Conservation (phyloP, 108 stramenopile genomes). For the Skeletonema costatum region DNA sequence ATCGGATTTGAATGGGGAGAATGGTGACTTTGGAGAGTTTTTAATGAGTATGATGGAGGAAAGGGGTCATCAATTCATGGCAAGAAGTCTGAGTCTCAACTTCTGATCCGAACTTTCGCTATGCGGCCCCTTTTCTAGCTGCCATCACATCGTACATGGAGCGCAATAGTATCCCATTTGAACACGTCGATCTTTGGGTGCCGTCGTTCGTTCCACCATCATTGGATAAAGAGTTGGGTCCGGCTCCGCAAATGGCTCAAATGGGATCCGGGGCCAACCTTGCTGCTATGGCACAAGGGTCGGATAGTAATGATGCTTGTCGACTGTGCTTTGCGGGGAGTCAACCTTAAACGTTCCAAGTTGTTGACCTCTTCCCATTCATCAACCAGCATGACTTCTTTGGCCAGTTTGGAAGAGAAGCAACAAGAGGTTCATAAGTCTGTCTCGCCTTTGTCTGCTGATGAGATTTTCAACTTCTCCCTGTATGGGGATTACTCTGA, state of each 20-base stretch:
- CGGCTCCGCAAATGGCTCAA: background rate
- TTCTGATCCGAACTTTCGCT: constrained; percentile 29
- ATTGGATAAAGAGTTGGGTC: constrained; percentile 8
- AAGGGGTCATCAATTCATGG: background rate
- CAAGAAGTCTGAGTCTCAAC: constrained; percentile 3
- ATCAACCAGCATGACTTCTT: background rate
- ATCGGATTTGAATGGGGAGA: constrained; percentile 8
- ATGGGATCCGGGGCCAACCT: constrained; percentile 5
- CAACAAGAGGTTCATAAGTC: background rate
- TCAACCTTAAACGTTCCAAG: constrained; percentile 56
- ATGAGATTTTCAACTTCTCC: constrained; percentile 70
- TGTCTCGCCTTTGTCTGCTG: constrained; percentile 29
- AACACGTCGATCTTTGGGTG: constrained; percentile 88
- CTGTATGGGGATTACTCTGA: constrained; percentile 87
- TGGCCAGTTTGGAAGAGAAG: background rate
- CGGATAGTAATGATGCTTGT: constrained; percentile 33
- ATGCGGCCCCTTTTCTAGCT: constrained; percentile 77
- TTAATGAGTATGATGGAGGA: constrained; percentile 35
- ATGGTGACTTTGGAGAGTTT: constrained; percentile 36
- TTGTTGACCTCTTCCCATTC: constrained; percentile 20
- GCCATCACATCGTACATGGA: constrained; percentile 72
- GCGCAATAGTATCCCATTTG: constrained; percentile 76
- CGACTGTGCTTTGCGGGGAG: constrained; percentile 81
- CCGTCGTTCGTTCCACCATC: constrained; percentile 63
- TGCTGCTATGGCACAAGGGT: background rate